Evolutionary conservation across 495 filamentous ascomycete species (phyloP), one percentile per base, ranked within the genome.

Genomic region (Daldinia caldariorum): DNA sequence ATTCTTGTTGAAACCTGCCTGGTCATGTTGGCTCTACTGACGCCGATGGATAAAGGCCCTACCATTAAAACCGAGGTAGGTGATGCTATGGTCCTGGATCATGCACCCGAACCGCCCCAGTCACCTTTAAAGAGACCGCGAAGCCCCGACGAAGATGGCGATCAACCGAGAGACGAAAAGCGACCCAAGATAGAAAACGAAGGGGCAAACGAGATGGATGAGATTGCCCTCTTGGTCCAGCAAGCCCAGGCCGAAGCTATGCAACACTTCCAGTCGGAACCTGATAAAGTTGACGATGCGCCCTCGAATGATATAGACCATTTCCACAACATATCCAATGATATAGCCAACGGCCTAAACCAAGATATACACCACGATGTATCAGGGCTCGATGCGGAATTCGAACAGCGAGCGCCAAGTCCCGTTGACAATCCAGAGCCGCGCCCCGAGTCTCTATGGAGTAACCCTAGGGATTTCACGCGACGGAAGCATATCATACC

Each of bases 401-500:
- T 61, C 22, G 64, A 69, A 50, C 69, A 59, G 8, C 56, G 63
- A 32, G 38, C 47, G 6, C 57, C 70, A 3, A 60, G 54, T 41
- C 67, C 73, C 6, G 51, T 39, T 8, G 75, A 75, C 20, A 62
- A 68, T 20, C 8, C 45, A 18, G 70, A 77, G 9, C 62, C 67
- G 18, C 60, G 67, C 12, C 67, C 73, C 1, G 75, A 77, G 57
- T 71, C 73, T 29, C 35, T 77, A 9, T 77, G 75, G 75, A 75
- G 66, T 51, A 77, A 77, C 16, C 75, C 75, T 26, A 57, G 66
- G 61, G 65, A 75, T 41, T 77, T 71, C 55, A 77, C 73, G 9
- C 75, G 75, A 6, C 71, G 75, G 43, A 77, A 75, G 38, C 75
- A 77, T 67, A 73, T 75, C 9, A 77, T 84, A 50, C 82, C 81